Conservation (phyloP, 2,329 filamentous ascomycete species). For the Alternaria hordeiaustralica region DNA sequence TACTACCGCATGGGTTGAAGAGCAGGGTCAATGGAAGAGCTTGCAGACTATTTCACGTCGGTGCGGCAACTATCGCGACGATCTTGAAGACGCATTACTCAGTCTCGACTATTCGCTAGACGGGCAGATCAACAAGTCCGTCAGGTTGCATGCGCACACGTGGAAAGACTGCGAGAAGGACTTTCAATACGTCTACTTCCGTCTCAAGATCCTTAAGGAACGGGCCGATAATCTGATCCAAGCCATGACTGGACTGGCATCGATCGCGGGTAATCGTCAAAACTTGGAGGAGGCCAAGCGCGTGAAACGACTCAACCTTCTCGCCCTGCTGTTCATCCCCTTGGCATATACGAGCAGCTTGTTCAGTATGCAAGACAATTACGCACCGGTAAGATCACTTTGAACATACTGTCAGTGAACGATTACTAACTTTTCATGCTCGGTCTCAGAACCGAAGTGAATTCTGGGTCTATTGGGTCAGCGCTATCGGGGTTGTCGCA, state of each 20-base stretch:
- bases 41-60: conserved; percentile 42
- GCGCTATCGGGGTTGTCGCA: conserved; percentile 30
- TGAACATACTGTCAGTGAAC: not conserved
- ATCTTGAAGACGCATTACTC: conserved; percentile 42
- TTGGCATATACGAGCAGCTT: conserved; percentile 41
- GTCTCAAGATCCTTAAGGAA: conserved; percentile 41
- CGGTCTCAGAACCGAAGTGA: conserved; percentile 15
- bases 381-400: conserved; percentile 21
- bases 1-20: conserved; percentile 41
- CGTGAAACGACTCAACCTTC: conserved; percentile 41
- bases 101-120: conserved; percentile 35
- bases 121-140: not conserved
- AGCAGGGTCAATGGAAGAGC: conserved; percentile 44
- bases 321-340: conserved; percentile 44
- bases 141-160: not conserved
- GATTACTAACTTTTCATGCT: not conserved
- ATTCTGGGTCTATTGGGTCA: conserved; percentile 45
- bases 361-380: conserved; percentile 45
- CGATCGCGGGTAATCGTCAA: conserved; percentile 44
- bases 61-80: conserved; percentile 46
- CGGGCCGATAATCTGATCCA: conserved; percentile 44
- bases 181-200: conserved; percentile 44
- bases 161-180: conserved; percentile 41
- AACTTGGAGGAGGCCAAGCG: conserved; percentile 46
- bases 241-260: conserved; percentile 44